Evolutionary conservation across 371 early-diverging fungal species (phyloP), one percentile per base, ranked within the genome.

Genomic region (Haplosporangium sp.): DNA sequence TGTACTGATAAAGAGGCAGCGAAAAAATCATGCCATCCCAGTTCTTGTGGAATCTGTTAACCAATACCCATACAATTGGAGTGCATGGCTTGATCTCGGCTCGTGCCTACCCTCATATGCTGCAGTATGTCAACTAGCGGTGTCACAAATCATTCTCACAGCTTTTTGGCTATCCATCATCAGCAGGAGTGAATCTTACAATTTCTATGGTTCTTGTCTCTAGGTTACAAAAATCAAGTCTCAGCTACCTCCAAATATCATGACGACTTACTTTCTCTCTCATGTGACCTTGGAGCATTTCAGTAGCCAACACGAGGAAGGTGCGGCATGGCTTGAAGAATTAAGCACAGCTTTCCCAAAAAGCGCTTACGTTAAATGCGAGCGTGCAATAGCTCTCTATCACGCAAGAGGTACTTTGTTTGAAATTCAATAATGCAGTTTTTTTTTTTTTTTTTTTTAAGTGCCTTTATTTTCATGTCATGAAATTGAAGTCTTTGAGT

Each of bases 61-160:
- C 37, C 72, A 72, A 66, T 96, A 92, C 74, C 93, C 91, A 38
- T 95, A 86, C 83, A 96, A 96, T 77, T 96, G 97, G 96, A 92
- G 92, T 44, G 95, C 96, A n/a, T 97, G 97, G 97, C 81, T 89
- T 67, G 94, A 93, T 60, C 83, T 96, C 1, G 90, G 85, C 7
- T 59, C 85, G 5, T 86, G 92, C 47, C 71, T 94, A 0, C 74
- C 86, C 20, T 76, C 87, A 8, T 76, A 76, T 35, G 85, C 87
- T 58, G 84, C 86, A 48, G 87, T 90, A 72, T 65, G 77, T 9
- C 8, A 8, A 20, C 9, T 6, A 17, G n/a, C 34, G 63, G 13
- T 27, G 52, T 35, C 40, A 50, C 39, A 50, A 17, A 7, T 72
- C 2, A 61, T 55, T 37, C 13, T 59, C 59, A 79, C 37, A 55